Evolutionary conservation across 257 asterid genomes (phyloP), one percentile per base, ranked within the genome.

Genomic region (Solanum neorickii): DNA sequence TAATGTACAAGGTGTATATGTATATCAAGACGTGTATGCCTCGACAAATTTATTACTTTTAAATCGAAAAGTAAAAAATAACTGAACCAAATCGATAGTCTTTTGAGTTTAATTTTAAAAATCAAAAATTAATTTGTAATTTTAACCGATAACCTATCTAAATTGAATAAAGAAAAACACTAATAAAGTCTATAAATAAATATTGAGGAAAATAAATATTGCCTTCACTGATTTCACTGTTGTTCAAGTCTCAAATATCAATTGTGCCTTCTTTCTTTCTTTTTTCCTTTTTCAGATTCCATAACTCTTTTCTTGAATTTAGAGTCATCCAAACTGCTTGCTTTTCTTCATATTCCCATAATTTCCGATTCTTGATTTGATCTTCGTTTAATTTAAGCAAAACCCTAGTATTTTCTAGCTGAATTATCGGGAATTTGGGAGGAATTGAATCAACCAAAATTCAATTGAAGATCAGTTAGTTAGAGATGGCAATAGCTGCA

Each of bases 401-500:
- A 80, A 82, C 69, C 85, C 85, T 49, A 82, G 85, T 80, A 47
- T 27, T 80, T 52, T 80, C 10, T 47, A 47, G 85, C 69, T 82
- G 69, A 49, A 82, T 49, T 20, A 49, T 78, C 15, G 13, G 60
- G 60, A 14, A 76, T 76, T 78, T 46, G 20, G 10, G 25, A 78
- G 65, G 84, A 78, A 78, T 78, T 78, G 59, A 25, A 75, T 75
- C 33, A 69, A 12, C 1, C 4, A 27, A 69, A 3, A 10, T 29
- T 15, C 11, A 29, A 7, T 14, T 14, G 46, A 20, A 74, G 82
- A 74, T 74, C 52, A 39, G 78, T 33, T 6, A 13, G 39, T n/a
- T 10, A 10, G 49, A 74, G 82, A 74, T 93, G 94, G 93, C 94
- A 89, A 91, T 91, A 87, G 94, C 94, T 85, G 82, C 89, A 8